A percentile compares a stretch with the other conserved stretches of the same genome.
Evolutionary conservation across 805 yeast species (phyloP).

Genomic region (Starmerella cellae): DNA sequence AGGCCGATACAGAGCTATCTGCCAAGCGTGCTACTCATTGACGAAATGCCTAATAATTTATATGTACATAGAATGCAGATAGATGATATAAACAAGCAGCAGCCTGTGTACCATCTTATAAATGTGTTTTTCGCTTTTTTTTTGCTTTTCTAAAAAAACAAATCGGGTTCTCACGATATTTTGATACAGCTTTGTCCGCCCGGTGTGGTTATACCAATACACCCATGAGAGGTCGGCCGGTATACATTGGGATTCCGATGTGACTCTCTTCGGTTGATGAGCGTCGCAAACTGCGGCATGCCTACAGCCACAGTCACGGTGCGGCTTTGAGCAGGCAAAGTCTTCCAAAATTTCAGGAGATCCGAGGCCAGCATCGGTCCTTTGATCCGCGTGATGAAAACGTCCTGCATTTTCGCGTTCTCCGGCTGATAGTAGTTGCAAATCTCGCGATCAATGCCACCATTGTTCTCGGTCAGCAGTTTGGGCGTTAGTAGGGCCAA

Average conservation of each 20-base stretch:
- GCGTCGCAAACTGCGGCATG: neutral
- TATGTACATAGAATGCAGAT: neutral
- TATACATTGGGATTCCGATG: no score
- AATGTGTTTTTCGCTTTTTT: no score
- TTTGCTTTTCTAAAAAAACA: no score
- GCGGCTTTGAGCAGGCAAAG: slow-evolving; percentile 2
- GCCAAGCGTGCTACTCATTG: no score
- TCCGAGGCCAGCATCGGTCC: slow-evolving; percentile 2
- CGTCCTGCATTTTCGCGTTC: neutral
- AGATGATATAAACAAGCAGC: neutral
- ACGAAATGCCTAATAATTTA: no score
- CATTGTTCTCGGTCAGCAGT: slow-evolving; percentile 2
- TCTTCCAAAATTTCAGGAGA: slow-evolving; percentile 3
- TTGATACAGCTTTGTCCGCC: no score
- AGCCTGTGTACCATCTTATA: no score
- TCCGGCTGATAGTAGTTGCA: slow-evolving; percentile 5
- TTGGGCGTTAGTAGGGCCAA: slow-evolving; percentile 7
- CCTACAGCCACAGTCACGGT: slow-evolving; percentile 11
- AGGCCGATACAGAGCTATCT: slow-evolving; percentile 9
- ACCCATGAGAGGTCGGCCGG: no score
- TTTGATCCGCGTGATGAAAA: neutral
- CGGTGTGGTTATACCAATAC: no score
- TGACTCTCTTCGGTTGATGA: no score
- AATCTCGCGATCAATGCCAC: slow-evolving; percentile 7
- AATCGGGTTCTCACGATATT: no score